phyloP scores from a whole-genome alignment of 2,329 filamentous ascomycete genomes.

The Didymellaceae sp. region DNA sequence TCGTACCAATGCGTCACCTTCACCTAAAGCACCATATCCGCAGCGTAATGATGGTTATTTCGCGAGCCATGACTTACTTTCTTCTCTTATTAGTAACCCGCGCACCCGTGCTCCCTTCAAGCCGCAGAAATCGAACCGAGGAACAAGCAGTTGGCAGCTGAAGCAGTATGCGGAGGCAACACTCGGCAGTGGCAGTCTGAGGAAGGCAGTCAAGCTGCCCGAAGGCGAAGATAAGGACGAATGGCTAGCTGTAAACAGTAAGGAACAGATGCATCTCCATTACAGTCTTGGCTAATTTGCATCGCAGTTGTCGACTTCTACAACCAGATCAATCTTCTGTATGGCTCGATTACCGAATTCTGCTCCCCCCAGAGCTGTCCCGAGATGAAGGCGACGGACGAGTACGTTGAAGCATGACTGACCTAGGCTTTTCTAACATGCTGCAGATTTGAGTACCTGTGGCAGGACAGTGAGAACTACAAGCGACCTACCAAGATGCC shows the following conservation, averaged over 20 bases:
- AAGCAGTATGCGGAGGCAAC: conserved; percentile 98
- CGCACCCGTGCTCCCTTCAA: conserved; percentile 91
- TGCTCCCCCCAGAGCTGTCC: conserved; percentile 97
- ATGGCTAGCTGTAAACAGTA: conserved; percentile 97
- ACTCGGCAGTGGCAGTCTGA: conserved; percentile 88
- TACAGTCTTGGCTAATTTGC: conserved; percentile 19
- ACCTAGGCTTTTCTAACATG: conserved; percentile 5
- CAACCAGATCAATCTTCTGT: conserved; percentile 99
- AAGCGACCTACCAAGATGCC: conserved; percentile 98
- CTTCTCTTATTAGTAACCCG: conserved; percentile 70
- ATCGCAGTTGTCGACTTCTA: conserved; percentile 96
- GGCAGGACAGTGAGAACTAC: conserved; percentile 94
- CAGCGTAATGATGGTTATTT: conserved; percentile 26
- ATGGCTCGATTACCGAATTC: conserved; percentile 98
- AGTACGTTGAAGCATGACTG: conserved; percentile 61
- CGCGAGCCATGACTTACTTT: conserved; percentile 43
- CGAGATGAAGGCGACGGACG: conserved; percentile 99
- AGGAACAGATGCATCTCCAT: conserved; percentile 33
- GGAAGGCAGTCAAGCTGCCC: conserved; percentile 95
- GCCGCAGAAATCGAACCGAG: conserved; percentile 81
- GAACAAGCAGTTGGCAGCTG: conserved; percentile 89
- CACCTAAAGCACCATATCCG: conserved; percentile 9
- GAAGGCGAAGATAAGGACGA: conserved; percentile 98
- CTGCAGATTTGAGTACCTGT: conserved; percentile 91
- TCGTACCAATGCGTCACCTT: conserved; percentile 16